Evolutionary conservation across 2,329 filamentous ascomycete genomes (phyloP).

Genomic region (Trichothecium sympodiale): DNA sequence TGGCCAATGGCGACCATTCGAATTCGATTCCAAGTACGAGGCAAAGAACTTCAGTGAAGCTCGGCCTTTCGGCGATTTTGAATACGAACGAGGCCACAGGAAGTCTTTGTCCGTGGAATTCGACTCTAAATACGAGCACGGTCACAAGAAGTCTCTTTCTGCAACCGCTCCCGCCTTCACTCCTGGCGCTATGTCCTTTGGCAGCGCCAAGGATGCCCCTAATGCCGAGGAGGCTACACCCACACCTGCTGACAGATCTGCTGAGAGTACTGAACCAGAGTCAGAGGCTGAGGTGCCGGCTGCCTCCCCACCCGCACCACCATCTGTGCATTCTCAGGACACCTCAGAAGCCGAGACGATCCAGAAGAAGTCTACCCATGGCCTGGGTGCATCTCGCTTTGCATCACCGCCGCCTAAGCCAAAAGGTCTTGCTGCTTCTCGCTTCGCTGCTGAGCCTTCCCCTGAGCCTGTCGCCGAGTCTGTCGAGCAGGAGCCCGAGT

Average conservation of each 20-base stretch:
- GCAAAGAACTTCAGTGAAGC: conserved; percentile 40
- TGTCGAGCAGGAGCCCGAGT: conserved; percentile 15
- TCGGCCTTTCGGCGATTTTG: conserved; percentile 34
- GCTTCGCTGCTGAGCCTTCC: conserved; percentile 27
- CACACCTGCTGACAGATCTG: not conserved
- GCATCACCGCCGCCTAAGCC: conserved; percentile 31
- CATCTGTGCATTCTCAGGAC: not conserved
- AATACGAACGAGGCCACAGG: conserved; percentile 30
- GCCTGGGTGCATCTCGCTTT: conserved; percentile 35
- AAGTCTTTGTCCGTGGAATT: conserved; percentile 26
- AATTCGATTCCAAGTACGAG: conserved; percentile 41
- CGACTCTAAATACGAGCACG: conserved; percentile 1
- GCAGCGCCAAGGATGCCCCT: conserved; percentile 12
- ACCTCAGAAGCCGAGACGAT: not conserved
- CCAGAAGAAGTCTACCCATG: conserved; percentile 3
- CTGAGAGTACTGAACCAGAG: not conserved
- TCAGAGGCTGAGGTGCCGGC: not conserved
- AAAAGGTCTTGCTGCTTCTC: conserved; percentile 31
- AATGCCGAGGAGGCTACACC: conserved; percentile 6
- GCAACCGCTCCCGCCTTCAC: conserved; percentile 61
- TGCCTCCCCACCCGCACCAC: not conserved
- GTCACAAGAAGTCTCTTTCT: conserved; percentile 49
- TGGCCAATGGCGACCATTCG: conserved; percentile 42
- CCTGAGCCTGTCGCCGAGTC: conserved; percentile 16
- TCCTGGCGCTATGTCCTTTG: conserved; percentile 25